Conservation (phyloP, 1,284 basidiomycete species). For the Meripilus lineatus region DNA sequence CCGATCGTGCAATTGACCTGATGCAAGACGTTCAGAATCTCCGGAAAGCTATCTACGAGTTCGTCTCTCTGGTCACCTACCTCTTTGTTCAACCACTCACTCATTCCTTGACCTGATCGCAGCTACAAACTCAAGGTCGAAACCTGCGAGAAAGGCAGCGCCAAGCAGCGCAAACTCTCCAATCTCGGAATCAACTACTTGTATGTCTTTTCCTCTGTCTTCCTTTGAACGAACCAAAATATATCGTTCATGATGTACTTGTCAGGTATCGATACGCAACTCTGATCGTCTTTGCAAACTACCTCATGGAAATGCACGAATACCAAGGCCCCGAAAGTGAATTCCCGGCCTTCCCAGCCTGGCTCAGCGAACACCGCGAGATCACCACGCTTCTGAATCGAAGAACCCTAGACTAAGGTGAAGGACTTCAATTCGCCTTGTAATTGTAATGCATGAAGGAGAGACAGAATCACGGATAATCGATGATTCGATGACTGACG, state of each 20-base stretch:
- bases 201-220: constrained; percentile 36
- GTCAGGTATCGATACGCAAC: constrained; percentile 83
- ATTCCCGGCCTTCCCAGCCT: constrained; percentile 82
- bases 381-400: constrained; percentile 76
- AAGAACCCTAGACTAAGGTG: constrained; percentile 57
- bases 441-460: no score
- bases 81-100: constrained; percentile 3
- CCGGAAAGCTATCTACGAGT: constrained; percentile 91
- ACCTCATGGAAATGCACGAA: constrained; percentile 78
- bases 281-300: constrained; percentile 94
- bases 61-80: constrained; percentile 18
- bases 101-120: constrained; percentile 4
- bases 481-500: no score
- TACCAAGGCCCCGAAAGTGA: constrained; percentile 40
- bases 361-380: constrained; percentile 81
- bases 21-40: constrained; percentile 96
- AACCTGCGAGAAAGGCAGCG: constrained; percentile 72
- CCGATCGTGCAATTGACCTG: constrained; percentile 84
- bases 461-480: no score
- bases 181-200: constrained; percentile 83
- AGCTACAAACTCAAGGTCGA: constrained; percentile 92
- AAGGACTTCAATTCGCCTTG: no score
- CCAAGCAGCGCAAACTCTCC: constrained; percentile 71
- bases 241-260: constrained; percentile 3
- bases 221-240: no score